phyloP scores from a whole-genome alignment of 352 stramenopile genomes.

The Phytophthora fragariaefolia region DNA sequence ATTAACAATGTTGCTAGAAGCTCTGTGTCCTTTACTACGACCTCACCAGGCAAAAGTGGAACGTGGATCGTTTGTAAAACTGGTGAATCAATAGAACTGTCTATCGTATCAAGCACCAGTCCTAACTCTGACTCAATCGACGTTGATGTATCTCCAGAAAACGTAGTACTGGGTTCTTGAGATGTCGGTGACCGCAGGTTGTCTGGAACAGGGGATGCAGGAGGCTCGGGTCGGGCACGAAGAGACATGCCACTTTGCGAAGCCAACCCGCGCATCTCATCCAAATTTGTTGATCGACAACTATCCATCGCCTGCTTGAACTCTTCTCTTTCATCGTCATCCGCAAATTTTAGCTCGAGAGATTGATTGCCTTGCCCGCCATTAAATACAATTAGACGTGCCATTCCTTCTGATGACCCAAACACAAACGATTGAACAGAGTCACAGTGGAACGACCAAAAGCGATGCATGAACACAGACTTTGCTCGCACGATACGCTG shows the following conservation, averaged over 20 bases:
- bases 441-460: slow-evolving; percentile 82
- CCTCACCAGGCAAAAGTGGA: slow-evolving; percentile 50
- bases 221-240: slow-evolving; percentile 28
- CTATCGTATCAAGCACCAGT: slow-evolving; percentile 25
- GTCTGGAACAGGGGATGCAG: slow-evolving; percentile 34
- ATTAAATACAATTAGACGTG: slow-evolving; percentile 61
- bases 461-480: slow-evolving; percentile 85
- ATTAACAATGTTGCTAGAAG: slow-evolving; percentile 68
- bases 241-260: slow-evolving; percentile 23
- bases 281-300: slow-evolving; percentile 50
- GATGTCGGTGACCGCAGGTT: slow-evolving; percentile 24
- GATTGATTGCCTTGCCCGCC: slow-evolving; percentile 59
- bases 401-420: slow-evolving; percentile 48
- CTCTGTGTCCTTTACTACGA: slow-evolving; percentile 46
- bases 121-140: slow-evolving; percentile 36
- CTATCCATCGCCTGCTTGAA: slow-evolving; percentile 72
- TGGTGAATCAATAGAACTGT: slow-evolving; percentile 18
- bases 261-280: slow-evolving; percentile 48
- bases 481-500: slow-evolving; percentile 79
- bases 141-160: slow-evolving; percentile 25
- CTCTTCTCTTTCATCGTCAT: slow-evolving; percentile 67
- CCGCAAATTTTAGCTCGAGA: slow-evolving; percentile 79
- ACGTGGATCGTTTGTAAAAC: slow-evolving; percentile 34
- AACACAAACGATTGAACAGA: slow-evolving; percentile 57
- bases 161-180: slow-evolving; percentile 32